Evolutionary conservation across 2,329 filamentous ascomycete genomes (phyloP), one percentile per base, ranked within the genome.

Genomic region (Dichotomopilus funicola): DNA sequence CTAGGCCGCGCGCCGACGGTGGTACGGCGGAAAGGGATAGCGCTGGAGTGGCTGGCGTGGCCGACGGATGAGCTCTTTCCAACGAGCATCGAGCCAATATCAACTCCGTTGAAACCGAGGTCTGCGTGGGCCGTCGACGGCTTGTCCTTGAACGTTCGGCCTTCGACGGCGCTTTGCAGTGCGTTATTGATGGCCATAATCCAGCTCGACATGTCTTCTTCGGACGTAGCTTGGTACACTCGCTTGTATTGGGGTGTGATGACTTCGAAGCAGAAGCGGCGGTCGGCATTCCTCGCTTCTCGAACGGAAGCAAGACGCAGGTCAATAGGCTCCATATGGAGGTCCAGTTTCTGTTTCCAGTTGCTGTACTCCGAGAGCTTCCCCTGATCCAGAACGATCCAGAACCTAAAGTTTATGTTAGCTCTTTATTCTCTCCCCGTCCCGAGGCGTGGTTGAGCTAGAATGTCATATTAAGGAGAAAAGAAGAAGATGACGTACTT

Each of bases 331-430:
- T 97, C 94, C 84, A 96, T 97, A 69, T 99, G 95, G 33, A 97
- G 77, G 71, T 99, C 94, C 31, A 99, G 81, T 69, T 85, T 92
- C 69, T 99, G 90, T 72, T 99, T 99, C 94, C 94, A 99, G 70
- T 99, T 97, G 69, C 91, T 96, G 72, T 99, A 99, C 68, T 99
- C 94, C 1, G 92, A 96, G 12, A 99, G 79, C 69, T 94, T 96
- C 31, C 94, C 94, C 71, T 96, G 91, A 68, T 97, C 95, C 45
- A 99, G 78, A 2, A 99, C 94, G 61, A 99, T 95, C 94, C 94
- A 99, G 72, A 97, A 99, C 68, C 91, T 95, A 64, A 10, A 27
- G 3, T 27, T 27, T 27, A 27, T 27, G 19, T 27, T 27, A 27
- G 19, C 19, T 27, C 19, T 27, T 27, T 27, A 27, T 3, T 2